These are phyloP conservation scores for Pleurozium schreberi DNA, from an alignment of 225 moss, liverwort and hornwort species.

Conservation along the genomic window DNA sequence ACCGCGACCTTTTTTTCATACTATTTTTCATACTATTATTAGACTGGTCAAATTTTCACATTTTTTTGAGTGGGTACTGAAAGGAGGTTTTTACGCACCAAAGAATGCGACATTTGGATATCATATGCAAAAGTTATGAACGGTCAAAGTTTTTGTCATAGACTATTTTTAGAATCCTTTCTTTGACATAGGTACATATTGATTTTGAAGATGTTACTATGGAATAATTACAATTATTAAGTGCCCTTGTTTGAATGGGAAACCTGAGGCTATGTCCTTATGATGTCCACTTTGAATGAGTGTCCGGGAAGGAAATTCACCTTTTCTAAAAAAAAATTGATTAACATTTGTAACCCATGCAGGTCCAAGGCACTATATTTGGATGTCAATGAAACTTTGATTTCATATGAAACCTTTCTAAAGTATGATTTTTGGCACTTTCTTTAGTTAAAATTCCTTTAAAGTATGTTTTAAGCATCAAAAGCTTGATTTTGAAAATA, in stretches of 20 bases:
- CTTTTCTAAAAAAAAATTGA: too few relatives aligned
- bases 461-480: neutral
- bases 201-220: neutral
- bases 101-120: neutral
- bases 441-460: neutral
- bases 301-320: fast-evolving
- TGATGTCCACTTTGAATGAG: neutral
- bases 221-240: too few relatives aligned
- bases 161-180: neutral
- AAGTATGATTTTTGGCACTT: neutral
- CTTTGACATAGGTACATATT: neutral
- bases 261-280: neutral
- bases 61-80: too few relatives aligned
- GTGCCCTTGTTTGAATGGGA: neutral
- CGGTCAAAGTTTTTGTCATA: neutral
- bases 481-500: neutral
- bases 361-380: neutral
- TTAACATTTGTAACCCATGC: neutral
- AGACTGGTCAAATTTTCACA: too few relatives aligned
- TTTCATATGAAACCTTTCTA: neutral
- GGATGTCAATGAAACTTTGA: neutral
- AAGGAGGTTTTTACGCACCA: too few relatives aligned
- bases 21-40: too few relatives aligned
- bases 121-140: fast-evolving
- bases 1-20: neutral